A percentile compares a stretch with the other conserved stretches of the same genome.
Evolutionary conservation across 257 asterid species (phyloP).

Genomic region (Nicotiana knightiana): DNA sequence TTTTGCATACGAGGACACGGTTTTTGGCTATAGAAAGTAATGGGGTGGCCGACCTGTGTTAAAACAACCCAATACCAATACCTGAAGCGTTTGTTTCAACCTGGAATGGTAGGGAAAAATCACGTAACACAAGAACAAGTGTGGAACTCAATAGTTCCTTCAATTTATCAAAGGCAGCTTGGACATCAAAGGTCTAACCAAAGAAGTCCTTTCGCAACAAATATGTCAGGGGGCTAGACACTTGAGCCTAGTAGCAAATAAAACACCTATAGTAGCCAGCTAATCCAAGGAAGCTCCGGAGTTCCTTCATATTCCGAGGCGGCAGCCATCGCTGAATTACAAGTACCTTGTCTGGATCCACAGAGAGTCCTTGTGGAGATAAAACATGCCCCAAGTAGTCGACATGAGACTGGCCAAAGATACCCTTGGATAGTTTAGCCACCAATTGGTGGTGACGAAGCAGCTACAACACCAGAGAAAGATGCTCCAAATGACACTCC

Average conservation of each 20-base stretch:
- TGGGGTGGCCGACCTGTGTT: not conserved
- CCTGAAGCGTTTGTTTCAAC: not conserved
- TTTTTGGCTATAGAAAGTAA: not conserved
- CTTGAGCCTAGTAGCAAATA: too few species aligned
- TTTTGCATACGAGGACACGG: not conserved
- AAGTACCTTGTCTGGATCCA: too few species aligned
- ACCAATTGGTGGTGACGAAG: too few species aligned
- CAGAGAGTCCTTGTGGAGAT: not conserved
- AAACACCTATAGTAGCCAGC: too few species aligned
- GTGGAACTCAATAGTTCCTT: not conserved
- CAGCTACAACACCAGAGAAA: too few species aligned
- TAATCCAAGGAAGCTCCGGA: too few species aligned
- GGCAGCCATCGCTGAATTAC: not conserved
- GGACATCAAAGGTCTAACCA: not conserved
- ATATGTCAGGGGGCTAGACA: not conserved
- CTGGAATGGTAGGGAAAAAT: not conserved
- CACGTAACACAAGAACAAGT: not conserved
- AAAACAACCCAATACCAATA: not conserved
- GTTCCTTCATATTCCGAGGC: not conserved
- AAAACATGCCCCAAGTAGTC: too few species aligned
- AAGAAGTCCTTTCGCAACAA: not conserved
- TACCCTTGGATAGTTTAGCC: too few species aligned
- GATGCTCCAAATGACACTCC: too few species aligned
- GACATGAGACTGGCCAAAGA: too few species aligned
- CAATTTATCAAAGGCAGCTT: not conserved